Conservation (phyloP, 1,139 yeast genomes). For the Hansenula lynferdii region DNA sequence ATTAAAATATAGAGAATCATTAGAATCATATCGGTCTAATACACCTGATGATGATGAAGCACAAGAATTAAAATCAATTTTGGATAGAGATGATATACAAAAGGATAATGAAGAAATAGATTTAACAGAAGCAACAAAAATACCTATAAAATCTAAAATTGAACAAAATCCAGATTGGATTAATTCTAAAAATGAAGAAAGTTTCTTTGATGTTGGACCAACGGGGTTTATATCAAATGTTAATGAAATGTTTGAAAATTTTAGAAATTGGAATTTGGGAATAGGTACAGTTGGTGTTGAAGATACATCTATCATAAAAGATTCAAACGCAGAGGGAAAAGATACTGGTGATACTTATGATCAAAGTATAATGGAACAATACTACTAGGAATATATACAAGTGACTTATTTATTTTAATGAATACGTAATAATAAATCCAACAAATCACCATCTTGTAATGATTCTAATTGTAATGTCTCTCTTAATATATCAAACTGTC, state of each 20-base stretch:
- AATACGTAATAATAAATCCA: conserved; percentile 30
- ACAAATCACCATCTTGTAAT: conserved; percentile 28
- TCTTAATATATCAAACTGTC: conserved; percentile 24
- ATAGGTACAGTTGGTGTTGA: not conserved
- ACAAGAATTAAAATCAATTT: not conserved
- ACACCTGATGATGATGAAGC: not conserved
- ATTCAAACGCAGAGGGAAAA: no score
- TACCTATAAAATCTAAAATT: not conserved
- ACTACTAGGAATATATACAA: not conserved
- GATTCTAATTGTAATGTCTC: conserved; percentile 16
- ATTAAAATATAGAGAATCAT: not conserved
- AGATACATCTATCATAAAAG: not conserved
- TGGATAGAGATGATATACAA: conserved; percentile 1
- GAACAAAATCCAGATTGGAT: conserved; percentile 39
- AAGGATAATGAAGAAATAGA: conserved; percentile 4
- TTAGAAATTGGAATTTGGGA: conserved; percentile 18
- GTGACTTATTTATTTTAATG: conserved; percentile 3
- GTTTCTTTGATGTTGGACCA: conserved; percentile 63
- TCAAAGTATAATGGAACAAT: not conserved
- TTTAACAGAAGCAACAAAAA: not conserved
- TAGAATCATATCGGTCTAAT: not conserved
- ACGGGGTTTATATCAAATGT: conserved; percentile 64
- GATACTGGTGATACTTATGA: not conserved
- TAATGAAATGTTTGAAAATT: conserved; percentile 39
- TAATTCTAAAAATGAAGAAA: conserved; percentile 38